A percentile compares a stretch with the other conserved stretches of the same genome.
Evolutionary conservation across 495 filamentous ascomycete species (phyloP).

Genomic region (Podospora didyma): DNA sequence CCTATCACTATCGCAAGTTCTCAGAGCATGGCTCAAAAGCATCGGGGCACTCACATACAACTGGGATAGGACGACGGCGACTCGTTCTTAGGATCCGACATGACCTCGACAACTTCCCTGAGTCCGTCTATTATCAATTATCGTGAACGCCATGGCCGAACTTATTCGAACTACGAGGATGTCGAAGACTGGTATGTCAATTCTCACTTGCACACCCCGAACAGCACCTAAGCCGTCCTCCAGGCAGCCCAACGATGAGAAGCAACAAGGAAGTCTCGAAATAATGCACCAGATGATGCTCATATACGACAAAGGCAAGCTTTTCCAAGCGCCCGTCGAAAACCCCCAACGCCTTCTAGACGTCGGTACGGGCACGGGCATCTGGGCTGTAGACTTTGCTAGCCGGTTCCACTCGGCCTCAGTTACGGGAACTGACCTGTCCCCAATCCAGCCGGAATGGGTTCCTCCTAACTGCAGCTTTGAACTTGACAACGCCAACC

Average conservation of each 20-base stretch:
- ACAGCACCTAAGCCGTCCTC: neutral
- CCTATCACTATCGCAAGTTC: too few species aligned
- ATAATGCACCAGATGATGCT: constrained; percentile 9
- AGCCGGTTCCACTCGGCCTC: constrained; percentile 47
- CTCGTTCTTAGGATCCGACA: too few species aligned
- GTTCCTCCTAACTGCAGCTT: constrained; percentile 34
- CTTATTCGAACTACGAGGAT: constrained; percentile 33
- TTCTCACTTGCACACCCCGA: neutral
- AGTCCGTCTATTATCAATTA: constrained; percentile 42
- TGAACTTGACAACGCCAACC: constrained; percentile 52
- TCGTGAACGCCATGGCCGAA: constrained; percentile 35
- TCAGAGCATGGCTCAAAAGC: too few species aligned
- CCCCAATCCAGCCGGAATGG: constrained; percentile 26
- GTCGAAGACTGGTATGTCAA: constrained; percentile 27
- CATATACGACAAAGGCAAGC: constrained; percentile 37
- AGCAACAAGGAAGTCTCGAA: constrained; percentile 33
- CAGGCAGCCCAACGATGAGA: constrained; percentile 35
- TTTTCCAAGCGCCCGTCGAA: constrained; percentile 34
- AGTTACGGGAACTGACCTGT: constrained; percentile 56
- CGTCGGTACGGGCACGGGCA: constrained; percentile 29
- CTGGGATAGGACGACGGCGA: too few species aligned
- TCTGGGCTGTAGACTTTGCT: constrained; percentile 53
- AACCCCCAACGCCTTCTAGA: constrained; percentile 29
- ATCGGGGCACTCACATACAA: too few species aligned
- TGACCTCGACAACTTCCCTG: constrained; percentile 42